These are phyloP conservation scores for Orbilia ellipsospora DNA, from an alignment of 2,329 filamentous ascomycete species.

Conservation along the genomic window DNA sequence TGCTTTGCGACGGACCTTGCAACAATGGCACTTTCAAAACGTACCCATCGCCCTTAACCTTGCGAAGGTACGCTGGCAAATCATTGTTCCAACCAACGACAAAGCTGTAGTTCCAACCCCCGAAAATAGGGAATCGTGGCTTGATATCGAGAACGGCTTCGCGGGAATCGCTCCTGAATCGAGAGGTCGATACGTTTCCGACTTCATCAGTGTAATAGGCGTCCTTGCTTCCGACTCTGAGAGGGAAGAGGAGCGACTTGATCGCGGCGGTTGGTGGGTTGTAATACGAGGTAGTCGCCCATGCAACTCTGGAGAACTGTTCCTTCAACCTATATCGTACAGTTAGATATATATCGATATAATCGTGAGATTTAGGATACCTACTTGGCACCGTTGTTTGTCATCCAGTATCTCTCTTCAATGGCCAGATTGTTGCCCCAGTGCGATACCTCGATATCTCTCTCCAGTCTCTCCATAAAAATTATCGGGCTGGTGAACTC, in stretches of 20 bases:
- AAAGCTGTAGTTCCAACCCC: constrained; percentile 98
- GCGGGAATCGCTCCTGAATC: constrained; percentile 79
- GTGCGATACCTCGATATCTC: constrained; percentile 94
- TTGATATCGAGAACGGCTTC: constrained; percentile 89
- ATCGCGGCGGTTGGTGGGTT: constrained; percentile 81
- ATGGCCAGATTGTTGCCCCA: constrained; percentile 97
- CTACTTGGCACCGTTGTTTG: constrained; percentile 81
- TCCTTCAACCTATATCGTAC: constrained; percentile 66
- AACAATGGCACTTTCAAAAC: constrained; percentile 91
- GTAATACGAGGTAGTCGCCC: constrained; percentile 78
- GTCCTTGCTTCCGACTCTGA: constrained; percentile 81
- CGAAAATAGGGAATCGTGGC: constrained; percentile 95
- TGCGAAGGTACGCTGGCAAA: constrained; percentile 78
- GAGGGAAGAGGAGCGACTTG: constrained; percentile 81
- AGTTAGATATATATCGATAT: constrained; percentile 65
- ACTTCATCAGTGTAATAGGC: constrained; percentile 97
- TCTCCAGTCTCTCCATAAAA: constrained; percentile 81
- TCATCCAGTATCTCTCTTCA: constrained; percentile 90
- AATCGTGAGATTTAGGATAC: background rate
- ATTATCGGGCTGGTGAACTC: constrained; percentile 94
- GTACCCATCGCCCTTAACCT: constrained; percentile 74
- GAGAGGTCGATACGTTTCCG: constrained; percentile 94
- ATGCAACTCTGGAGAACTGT: constrained; percentile 81
- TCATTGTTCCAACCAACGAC: constrained; percentile 95
- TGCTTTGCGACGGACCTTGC: constrained; percentile 83